phyloP scores from a whole-genome alignment of 768 basidiomycete species.

The Boletus rex-veris region DNA sequence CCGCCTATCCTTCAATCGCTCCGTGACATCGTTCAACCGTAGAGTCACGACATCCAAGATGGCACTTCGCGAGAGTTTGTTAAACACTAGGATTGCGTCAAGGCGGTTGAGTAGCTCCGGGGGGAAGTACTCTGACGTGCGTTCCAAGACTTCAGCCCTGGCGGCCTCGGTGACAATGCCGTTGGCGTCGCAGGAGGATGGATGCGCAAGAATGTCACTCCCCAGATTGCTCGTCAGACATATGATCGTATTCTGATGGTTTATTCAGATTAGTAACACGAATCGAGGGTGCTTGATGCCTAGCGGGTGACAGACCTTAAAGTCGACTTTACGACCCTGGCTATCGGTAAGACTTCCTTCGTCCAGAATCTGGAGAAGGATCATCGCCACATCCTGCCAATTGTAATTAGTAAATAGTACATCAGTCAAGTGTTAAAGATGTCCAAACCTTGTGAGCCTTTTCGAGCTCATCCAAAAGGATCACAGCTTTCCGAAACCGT shows the following conservation, averaged over 20 bases:
- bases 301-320: conserved; percentile 49
- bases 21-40: conserved; percentile 70
- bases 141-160: conserved; percentile 63
- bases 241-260: conserved; percentile 79
- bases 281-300: not conserved
- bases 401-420: not conserved
- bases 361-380: conserved; percentile 86
- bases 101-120: conserved; percentile 89
- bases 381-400: conserved; percentile 77
- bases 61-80: conserved; percentile 73
- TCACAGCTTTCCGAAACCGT: conserved; percentile 41
- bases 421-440: not conserved
- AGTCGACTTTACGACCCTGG: conserved; percentile 88
- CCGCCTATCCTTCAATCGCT: conserved; percentile 57
- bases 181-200: conserved; percentile 55
- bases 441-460: conserved; percentile 73
- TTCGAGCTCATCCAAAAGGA: conserved; percentile 64
- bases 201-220: conserved; percentile 70
- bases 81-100: conserved; percentile 86
- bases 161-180: conserved; percentile 65
- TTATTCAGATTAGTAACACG: not conserved
- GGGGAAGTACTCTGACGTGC: conserved; percentile 78
- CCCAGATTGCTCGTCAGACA: conserved; percentile 89
- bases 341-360: conserved; percentile 89
- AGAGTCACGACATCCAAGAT: conserved; percentile 78